Conservation (phyloP, 768 basidiomycete species). For the Kwoniella dendrophila region DNA sequence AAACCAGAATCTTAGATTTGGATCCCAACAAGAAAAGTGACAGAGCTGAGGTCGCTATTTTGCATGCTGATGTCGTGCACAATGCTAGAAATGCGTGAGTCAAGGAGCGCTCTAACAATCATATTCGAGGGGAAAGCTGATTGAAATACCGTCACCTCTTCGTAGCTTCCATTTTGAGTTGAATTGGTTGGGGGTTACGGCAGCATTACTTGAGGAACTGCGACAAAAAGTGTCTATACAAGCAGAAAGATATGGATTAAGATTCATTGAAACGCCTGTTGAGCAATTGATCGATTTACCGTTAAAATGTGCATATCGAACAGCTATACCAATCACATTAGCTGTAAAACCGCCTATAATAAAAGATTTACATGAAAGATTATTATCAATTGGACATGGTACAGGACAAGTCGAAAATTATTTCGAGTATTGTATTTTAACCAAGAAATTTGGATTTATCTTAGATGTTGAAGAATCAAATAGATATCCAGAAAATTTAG, state of each 20-base stretch:
- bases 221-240: conserved; percentile 76
- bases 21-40: conserved; percentile 69
- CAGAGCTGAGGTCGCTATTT: conserved; percentile 80
- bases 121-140: background rate
- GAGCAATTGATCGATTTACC: conserved; percentile 86
- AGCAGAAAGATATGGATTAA: conserved; percentile 86
- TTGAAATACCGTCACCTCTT: background rate
- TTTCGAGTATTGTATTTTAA: conserved; percentile 77
- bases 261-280: conserved; percentile 90
- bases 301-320: conserved; percentile 84
- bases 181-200: conserved; percentile 94
- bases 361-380: conserved; percentile 67
- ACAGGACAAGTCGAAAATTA: conserved; percentile 65
- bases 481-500: conserved; percentile 76
- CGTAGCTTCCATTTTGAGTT: conserved; percentile 85
- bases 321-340: conserved; percentile 81
- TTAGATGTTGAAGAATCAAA: conserved; percentile 69
- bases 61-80: conserved; percentile 94
- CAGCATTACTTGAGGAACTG: conserved; percentile 84
- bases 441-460: conserved; percentile 74
- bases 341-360: conserved; percentile 70
- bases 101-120: background rate
- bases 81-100: conserved; percentile 77
- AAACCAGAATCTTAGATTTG: conserved; percentile 83
- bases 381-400: conserved; percentile 71